Evolutionary conservation across 441 rosid species (phyloP).

Genomic region (Daphne laureola): DNA sequence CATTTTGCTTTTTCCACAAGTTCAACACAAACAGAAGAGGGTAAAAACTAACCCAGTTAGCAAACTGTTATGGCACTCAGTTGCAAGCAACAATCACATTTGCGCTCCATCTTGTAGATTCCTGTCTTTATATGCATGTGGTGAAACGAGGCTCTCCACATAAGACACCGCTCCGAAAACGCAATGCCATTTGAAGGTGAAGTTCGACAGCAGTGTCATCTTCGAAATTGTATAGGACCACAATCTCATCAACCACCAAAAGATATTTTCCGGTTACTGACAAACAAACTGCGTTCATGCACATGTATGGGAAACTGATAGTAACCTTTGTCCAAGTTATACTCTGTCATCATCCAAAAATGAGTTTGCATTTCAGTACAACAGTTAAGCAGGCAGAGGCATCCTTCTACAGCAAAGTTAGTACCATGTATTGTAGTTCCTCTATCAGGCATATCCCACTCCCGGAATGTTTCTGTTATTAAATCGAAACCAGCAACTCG

Average conservation of each 20-base stretch:
- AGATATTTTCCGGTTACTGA: no score
- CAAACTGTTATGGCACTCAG: no score
- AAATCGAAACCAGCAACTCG: constrained; percentile 29
- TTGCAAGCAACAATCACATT: no score
- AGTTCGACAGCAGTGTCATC: no score
- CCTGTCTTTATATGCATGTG: constrained; percentile 17
- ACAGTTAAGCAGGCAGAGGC: constrained; percentile 27
- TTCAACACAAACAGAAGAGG: no score
- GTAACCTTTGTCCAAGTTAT: constrained; percentile 30
- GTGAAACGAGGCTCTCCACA: constrained; percentile 37
- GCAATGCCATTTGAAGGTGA: no score
- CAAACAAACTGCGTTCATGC: constrained; percentile 31
- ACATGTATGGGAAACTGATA: constrained; percentile 21
- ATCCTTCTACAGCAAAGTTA: constrained; percentile 20
- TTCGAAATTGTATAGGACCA: no score
- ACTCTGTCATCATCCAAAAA: constrained; percentile 37
- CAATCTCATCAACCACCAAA: no score
- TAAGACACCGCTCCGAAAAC: no score
- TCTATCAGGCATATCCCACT: neutral
- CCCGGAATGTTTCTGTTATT: constrained; percentile 4
- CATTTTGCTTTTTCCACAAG: no score
- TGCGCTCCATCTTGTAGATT: neutral
- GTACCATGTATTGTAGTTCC: constrained; percentile 4
- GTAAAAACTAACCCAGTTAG: no score
- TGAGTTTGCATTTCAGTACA: constrained; percentile 25